These are phyloP conservation scores for Pezicula rhizophila DNA, from an alignment of 2,329 filamentous ascomycete species.

Conservation along the genomic window DNA sequence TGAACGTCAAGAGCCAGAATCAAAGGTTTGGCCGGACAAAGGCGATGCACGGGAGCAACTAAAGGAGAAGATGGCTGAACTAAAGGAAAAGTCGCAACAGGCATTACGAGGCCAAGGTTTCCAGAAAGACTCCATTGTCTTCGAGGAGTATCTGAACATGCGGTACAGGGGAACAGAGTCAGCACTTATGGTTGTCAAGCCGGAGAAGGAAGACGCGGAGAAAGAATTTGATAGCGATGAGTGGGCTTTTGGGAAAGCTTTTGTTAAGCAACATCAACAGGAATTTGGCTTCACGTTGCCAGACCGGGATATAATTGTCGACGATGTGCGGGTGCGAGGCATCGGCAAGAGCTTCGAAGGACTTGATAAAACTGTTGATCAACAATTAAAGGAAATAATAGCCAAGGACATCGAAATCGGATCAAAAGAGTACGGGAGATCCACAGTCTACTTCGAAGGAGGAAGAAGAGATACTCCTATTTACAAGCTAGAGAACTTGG, in stretches of 20 bases:
- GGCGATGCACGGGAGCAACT: constrained; percentile 56
- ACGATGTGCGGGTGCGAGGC: constrained; percentile 81
- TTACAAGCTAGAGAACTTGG: constrained; percentile 72
- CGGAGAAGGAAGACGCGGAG: constrained; percentile 54
- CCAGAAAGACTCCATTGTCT: constrained; percentile 64
- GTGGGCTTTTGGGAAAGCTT: constrained; percentile 80
- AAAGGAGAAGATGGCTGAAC: constrained; percentile 66
- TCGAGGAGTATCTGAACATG: constrained; percentile 93
- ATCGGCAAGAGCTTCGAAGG: constrained; percentile 85
- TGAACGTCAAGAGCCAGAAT: constrained; percentile 75
- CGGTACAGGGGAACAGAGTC: constrained; percentile 87
- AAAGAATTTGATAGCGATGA: constrained; percentile 57
- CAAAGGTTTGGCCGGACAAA: constrained; percentile 53
- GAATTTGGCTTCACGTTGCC: constrained; percentile 89
- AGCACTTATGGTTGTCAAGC: constrained; percentile 81
- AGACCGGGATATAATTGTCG: constrained; percentile 81
- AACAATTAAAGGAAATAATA: constrained; percentile 68
- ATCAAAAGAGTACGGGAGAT: constrained; percentile 60
- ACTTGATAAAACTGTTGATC: constrained; percentile 74
- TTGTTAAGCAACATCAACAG: constrained; percentile 80
- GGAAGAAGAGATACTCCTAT: constrained; percentile 73
- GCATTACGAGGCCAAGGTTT: constrained; percentile 76
- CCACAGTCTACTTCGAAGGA: constrained; percentile 78
- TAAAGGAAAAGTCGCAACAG: constrained; percentile 68
- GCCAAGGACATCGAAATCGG: constrained; percentile 36